Base-by-base conservation (phyloP, 2,329 filamentous ascomycete genomes). In the Aureobasidium sp. region DNA sequence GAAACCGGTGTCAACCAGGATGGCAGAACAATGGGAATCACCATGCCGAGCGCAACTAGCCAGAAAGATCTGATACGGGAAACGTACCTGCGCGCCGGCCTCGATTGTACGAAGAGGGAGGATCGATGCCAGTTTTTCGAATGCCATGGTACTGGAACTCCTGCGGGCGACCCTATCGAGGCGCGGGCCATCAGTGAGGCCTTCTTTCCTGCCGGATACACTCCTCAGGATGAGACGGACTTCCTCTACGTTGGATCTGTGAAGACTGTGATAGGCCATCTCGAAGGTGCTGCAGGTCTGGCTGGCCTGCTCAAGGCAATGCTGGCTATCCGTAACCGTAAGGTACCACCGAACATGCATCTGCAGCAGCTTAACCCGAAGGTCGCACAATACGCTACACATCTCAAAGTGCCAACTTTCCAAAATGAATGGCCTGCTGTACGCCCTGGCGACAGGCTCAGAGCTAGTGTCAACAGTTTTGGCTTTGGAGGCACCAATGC, bases 201-300 rank as follows among this genome's bases (percentile, higher is more conserved):
- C 4, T 47, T 60, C 33, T 51, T 51, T 6, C 81, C 50, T 7
- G 19, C n/a, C n/a, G n/a, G n/a, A n/a, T n/a, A 47, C 17, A 37
- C 23, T 33, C 13, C 11, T 4, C 21, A 13, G 11, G 33, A 37
- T 5, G 46, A 49, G 29, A 38, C n/a, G n/a, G n/a, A n/a, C n/a
- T n/a, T 37, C 3, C 27, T 68, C 57, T 11, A 54, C 42, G 64
- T 72, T 4, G 71, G 70, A 11, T 67, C 67, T 1, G 65, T 71
- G 35, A 72, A 73, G 53, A 67, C 65, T 15, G 69, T 71, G 17
- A 58, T 72, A 15, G 80, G 80, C 19, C 79, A 82, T 63, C 76
- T 76, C 0, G 80, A 82, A 65, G 77, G 77, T 9, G 73, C 76
- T 1, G 78, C 78, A 2, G 80, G 79, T 0, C 66, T 82, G 1